Base-by-base conservation (phyloP, 495 filamentous ascomycete genomes). In the Aspergillus diversus region DNA sequence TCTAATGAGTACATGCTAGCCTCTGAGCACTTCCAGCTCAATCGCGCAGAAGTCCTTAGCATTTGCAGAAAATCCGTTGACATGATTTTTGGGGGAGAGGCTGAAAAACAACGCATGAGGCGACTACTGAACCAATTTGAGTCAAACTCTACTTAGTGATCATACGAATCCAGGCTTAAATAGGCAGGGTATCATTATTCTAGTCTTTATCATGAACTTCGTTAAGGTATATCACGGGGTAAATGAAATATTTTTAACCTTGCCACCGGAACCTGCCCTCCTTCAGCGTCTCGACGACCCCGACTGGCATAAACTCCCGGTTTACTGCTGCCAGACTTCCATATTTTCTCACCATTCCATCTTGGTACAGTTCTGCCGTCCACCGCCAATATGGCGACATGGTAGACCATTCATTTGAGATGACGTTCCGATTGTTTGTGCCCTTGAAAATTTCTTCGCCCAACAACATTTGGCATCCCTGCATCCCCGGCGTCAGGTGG, bases 1-100 rank as follows among this genome's bases (percentile, higher is more conserved):
- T 92, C 89, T 12, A 88, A 92, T 63, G 92, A 96, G 68, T 93
- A 93, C 67, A 70, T 79, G 5, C 83, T 96, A 15, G 89, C 89
- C 12, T 86, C 89, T 4, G 71, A 90, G 71, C 86, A 92, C 69
- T 95, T 95, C 67, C 72, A 75, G 0, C 75, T 95, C 17, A 71
- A 63, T 33, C 77, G 79, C 39, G 63, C 71, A 2, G 83, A 90
- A 53, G 73, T 94, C 8, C 70, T 85, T 58, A 70, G 73, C 3
- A 75, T 94, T 9, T 84, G 82, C 46, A 79, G 79, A 56, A 82
- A 79, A 59, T 79, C 83, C 4, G 77, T 88, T 42, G 81, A 86
- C 54, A 78, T 77, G 43, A 90, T 91, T 47, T 93, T 95, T 66
- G 85, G 82, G 1, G 82, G 82, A 0, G 81, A 87, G 16, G 70